Evolutionary conservation across 805 yeast species (phyloP).

Genomic region (Wickerhamomyces ciferrii): DNA sequence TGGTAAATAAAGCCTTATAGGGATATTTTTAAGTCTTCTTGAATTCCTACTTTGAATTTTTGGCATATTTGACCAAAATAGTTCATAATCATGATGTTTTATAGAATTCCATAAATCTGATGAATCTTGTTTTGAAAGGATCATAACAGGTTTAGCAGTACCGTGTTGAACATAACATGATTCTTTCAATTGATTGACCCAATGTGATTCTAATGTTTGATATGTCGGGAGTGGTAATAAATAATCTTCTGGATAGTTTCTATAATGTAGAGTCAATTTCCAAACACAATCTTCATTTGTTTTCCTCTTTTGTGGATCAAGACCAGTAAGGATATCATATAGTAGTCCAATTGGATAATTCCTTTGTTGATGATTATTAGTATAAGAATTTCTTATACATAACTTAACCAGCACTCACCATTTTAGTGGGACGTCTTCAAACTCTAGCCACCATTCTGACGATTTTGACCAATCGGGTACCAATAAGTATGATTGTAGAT

Average conservation of each 20-base stretch:
- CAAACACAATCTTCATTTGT: conserved; percentile 30
- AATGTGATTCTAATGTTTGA: conserved; percentile 38
- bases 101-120: conserved; percentile 52
- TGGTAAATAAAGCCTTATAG: conserved; percentile 42
- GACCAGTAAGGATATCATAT: conserved; percentile 46
- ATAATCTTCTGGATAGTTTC: conserved; percentile 37
- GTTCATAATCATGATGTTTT: conserved; percentile 26
- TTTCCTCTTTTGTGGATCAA: conserved; percentile 24
- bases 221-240: conserved; percentile 33
- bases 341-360: conserved; percentile 69
- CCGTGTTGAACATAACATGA: conserved; percentile 73
- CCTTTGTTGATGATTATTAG: conserved; percentile 1
- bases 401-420: conserved; percentile 36
- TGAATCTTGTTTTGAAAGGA: conserved; percentile 59
- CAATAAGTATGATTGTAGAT: conserved; percentile 30
- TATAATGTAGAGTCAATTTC: conserved; percentile 38
- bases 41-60: conserved; percentile 17
- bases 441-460: conserved; percentile 59
- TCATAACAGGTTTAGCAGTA: conserved; percentile 76
- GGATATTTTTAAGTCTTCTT: conserved; percentile 31
- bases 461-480: conserved; percentile 20
- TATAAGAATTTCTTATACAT: background rate
- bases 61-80: conserved; percentile 16
- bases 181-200: conserved; percentile 82
- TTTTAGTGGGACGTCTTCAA: conserved; percentile 54